Conservation (phyloP, 352 stramenopile genomes). For the Pythium dissimile region DNA sequence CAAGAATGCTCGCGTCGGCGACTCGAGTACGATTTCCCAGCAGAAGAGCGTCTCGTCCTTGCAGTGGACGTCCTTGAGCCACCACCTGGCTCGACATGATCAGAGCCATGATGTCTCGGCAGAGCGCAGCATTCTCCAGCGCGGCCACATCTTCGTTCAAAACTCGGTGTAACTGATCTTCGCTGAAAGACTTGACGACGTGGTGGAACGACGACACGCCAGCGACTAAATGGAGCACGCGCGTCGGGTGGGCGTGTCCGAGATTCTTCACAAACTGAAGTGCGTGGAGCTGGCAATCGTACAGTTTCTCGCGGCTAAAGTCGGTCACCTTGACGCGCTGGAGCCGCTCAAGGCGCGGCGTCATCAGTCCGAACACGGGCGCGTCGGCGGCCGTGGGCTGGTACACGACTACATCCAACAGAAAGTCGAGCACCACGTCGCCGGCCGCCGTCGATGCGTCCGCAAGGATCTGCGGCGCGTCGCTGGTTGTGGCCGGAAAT, state of each 20-base stretch:
- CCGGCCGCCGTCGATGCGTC: neutral
- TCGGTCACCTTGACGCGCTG: conserved; percentile 39
- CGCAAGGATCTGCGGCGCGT: conserved; percentile 6
- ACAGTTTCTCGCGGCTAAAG: conserved; percentile 44
- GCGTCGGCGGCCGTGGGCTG: conserved; percentile 18
- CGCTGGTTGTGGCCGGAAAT: conserved; percentile 24
- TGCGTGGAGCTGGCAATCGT: conserved; percentile 50
- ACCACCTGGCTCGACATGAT: conserved; percentile 63
- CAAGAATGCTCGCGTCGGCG: conserved; percentile 56
- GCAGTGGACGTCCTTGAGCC: conserved; percentile 32
- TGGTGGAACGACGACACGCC: conserved; percentile 64
- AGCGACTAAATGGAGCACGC: conserved; percentile 42
- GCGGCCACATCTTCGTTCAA: conserved; percentile 52
- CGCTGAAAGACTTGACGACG: conserved; percentile 58
- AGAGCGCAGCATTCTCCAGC: conserved; percentile 36
- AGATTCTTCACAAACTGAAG: conserved; percentile 56
- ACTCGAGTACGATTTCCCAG: conserved; percentile 50
- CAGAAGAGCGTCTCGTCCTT: conserved; percentile 33
- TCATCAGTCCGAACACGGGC: conserved; percentile 39
- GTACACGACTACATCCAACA: conserved; percentile 67
- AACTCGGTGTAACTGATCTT: conserved; percentile 60
- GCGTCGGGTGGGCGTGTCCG: neutral
- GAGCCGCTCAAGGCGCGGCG: conserved; percentile 45
- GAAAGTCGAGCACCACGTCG: conserved; percentile 60
- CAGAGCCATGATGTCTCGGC: conserved; percentile 43